Base-by-base conservation (phyloP, 805 yeast genomes). In the Priceomyces haplophilus region DNA sequence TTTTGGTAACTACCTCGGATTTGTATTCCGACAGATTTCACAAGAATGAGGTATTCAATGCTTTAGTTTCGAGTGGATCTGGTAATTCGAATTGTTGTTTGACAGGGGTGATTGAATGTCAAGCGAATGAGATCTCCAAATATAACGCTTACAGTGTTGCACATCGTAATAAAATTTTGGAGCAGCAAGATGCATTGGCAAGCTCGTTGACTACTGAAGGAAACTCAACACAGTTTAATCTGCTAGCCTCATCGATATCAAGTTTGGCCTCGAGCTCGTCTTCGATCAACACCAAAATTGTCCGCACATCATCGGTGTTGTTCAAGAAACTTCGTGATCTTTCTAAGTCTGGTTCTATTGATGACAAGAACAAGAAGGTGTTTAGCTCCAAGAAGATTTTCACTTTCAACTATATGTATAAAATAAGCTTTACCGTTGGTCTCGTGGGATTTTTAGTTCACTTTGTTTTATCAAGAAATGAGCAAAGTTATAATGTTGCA, bases 361-460 rank as follows among this genome's bases (percentile, higher is more conserved):
- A 29, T 17, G 25, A 34, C 6, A 38, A 38, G 12, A 48, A 42
- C n/a, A 36, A 47, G 18, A 35, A 32, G 38, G n/a, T 44, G 12
- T 30, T 38, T 15, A 38, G 39, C 20, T 13, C 51, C 18, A 46
- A 48, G 19, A 55, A 6, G 7, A 15, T 32, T 15, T 4, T 27
- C n/a, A 12, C 31, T 11, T 27, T 34, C 11, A 16, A 16, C 15
- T 11, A 55, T 29, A 42, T 69, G 15, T 64, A 64, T 47, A 61
- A 56, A 40, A 40, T 67, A 20, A 66, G 73, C 34, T 48, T 68
- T 41, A 62, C 72, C 1, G 59, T 69, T 21, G 75, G 75, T 1
- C 55, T 69, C 34, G 52, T 69, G 27, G 74, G 75, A 1, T 54
- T 69, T 37, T 24, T 69, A 39, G 37, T 67, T 15, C 75, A 70